These are phyloP conservation scores for Pholiota molesta DNA, from an alignment of 768 basidiomycete genomes.

Conservation along the genomic window DNA sequence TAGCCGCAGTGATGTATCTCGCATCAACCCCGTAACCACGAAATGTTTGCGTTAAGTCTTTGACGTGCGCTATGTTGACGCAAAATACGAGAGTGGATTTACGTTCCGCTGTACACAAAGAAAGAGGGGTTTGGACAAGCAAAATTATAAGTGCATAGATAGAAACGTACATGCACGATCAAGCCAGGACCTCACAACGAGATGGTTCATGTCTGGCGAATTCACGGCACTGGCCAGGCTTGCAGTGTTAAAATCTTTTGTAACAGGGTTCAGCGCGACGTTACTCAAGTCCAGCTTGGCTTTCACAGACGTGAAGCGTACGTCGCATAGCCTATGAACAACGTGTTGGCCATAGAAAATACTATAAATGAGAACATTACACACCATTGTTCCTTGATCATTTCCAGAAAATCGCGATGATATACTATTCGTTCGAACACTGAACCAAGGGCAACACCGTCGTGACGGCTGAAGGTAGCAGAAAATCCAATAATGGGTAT, in stretches of 20 bases:
- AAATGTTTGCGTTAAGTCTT: constrained; percentile 72
- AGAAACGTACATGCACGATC: constrained; percentile 70
- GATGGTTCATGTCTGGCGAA: constrained; percentile 71
- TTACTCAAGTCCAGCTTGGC: constrained; percentile 70
- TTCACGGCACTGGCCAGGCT: constrained; percentile 85
- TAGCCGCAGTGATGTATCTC: constrained; percentile 73
- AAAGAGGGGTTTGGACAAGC: constrained; percentile 3
- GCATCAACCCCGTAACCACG: constrained; percentile 82
- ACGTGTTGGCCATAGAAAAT: constrained; percentile 21
- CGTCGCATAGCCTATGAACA: constrained; percentile 71
- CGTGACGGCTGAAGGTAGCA: constrained; percentile 92
- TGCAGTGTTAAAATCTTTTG: constrained; percentile 82
- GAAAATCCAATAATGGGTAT: constrained; percentile 93
- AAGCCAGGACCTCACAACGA: constrained; percentile 84
- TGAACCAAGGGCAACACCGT: constrained; percentile 84
- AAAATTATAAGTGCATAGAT: not conserved
- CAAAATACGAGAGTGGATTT: constrained; percentile 94
- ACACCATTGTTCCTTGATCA: constrained; percentile 92
- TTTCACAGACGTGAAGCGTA: constrained; percentile 82
- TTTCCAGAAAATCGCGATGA: constrained; percentile 86
- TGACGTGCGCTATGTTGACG: constrained; percentile 81
- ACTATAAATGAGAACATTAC: constrained; percentile 4
- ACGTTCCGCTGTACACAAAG: constrained; percentile 48
- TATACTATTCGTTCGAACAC: constrained; percentile 93
- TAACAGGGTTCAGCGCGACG: constrained; percentile 65